Evolutionary conservation across 1,284 basidiomycete species (phyloP).

Genomic region (Ceratobasidium sp.): DNA sequence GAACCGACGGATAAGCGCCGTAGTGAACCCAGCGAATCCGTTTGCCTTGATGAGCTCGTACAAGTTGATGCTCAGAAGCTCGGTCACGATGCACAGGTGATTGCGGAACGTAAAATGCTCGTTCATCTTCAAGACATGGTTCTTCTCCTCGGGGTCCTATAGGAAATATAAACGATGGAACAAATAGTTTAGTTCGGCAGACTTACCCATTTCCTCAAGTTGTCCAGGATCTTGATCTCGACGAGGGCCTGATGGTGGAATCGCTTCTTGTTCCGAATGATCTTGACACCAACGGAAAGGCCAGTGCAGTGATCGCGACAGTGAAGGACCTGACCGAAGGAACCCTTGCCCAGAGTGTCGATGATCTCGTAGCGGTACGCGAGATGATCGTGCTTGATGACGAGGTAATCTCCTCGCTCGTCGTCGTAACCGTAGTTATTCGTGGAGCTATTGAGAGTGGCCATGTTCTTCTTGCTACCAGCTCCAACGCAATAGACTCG

Average conservation of each 20-base stretch:
- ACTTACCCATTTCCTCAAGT: constrained; percentile 92
- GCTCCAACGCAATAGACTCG: constrained; percentile 87
- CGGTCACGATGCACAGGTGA: constrained; percentile 98
- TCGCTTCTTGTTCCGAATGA: constrained; percentile 98
- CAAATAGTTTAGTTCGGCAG: background rate
- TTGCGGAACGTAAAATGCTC: constrained; percentile 99
- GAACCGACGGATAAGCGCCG: constrained; percentile 93
- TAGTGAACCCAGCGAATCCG: constrained; percentile 96
- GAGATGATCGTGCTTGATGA: constrained; percentile 92
- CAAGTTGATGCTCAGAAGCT: constrained; percentile 96
- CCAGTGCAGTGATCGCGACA: constrained; percentile 98
- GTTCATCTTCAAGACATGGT: constrained; percentile 98
- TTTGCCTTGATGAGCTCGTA: constrained; percentile 99
- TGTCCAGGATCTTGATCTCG: constrained; percentile 98
- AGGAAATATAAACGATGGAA: background rate
- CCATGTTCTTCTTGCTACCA: constrained; percentile 81
- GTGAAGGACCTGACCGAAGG: constrained; percentile 96
- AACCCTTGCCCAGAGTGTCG: constrained; percentile 94
- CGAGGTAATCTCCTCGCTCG: constrained; percentile 95
- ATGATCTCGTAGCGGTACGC: constrained; percentile 96
- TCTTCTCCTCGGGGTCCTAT: constrained; percentile 95
- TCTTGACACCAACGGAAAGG: constrained; percentile 96
- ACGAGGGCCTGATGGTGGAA: constrained; percentile 99
- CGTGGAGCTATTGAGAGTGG: constrained; percentile 73
- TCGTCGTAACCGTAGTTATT: constrained; percentile 99